Base-by-base conservation (phyloP, 1,284 basidiomycete species). In the Cryptococcus sp. region DNA sequence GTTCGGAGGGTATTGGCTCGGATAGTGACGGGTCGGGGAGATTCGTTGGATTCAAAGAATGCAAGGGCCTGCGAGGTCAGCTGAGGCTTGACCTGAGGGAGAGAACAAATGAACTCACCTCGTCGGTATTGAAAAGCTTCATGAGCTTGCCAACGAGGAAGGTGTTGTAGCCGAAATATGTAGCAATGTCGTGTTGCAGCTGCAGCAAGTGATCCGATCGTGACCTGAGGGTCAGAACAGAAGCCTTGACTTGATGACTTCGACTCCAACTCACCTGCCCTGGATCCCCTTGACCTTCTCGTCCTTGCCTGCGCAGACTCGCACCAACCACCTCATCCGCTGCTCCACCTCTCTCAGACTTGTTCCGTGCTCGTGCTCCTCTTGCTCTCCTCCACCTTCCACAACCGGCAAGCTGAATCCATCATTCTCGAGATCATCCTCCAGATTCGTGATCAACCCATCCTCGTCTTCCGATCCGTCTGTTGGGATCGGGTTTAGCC, bases 21-120 rank as follows among this genome's bases (percentile, higher is more conserved):
- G 66, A 99, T 97, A 5, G 95, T 98, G 21, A 99, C 92, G 7
- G 95, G 95, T 52, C 95, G 83, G 14, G 93, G 84, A 3, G 92
- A 83, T 72, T 99, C 95, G 72, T 98, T 98, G 14, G 94, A 86
- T 73, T 98, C 95, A 69, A 98, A 98, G 74, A 98, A 98, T 62
- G 95, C 92, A 54, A 98, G 86, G 0, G 92, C 91, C 89, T 93
- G 58, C 3, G 14, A 11, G 16, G 43, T 43, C 34, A 23, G 22
- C 31, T 40, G 39, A 18, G 34, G 25, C 11, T 23, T 25, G 14
- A 16, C 22, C n/a, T n/a, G n/a, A n/a, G n/a, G n/a, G n/a, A n/a
- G n/a, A n/a, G n/a, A n/a, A n/a, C n/a, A n/a, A n/a, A n/a, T 10
- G 51, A n/a, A 63, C 75, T 52, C 56, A 87, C 90, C 81, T 98